Conservation (phyloP, 2,329 filamentous ascomycete genomes). For the Lasiodiplodia hormozganensis region DNA sequence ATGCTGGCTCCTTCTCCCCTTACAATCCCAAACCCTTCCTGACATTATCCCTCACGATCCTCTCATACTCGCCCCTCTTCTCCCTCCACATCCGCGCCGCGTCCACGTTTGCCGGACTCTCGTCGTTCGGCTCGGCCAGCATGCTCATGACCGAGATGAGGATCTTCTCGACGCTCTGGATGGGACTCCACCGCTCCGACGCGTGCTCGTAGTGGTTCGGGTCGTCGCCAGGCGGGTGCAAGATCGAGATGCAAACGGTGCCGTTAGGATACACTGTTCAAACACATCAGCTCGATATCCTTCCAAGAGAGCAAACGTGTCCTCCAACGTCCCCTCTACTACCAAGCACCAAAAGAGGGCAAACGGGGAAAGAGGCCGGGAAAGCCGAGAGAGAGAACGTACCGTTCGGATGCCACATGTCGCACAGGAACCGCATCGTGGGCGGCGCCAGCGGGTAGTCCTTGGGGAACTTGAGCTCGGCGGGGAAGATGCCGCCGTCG, state of each 20-base stretch:
- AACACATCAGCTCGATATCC: not conserved
- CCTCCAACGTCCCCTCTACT: too few relatives aligned
- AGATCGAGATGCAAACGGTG: slow-evolving; percentile 93
- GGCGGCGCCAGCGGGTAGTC: slow-evolving; percentile 90
- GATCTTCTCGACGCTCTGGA: slow-evolving; percentile 95
- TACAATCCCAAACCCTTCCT: slow-evolving; percentile 45
- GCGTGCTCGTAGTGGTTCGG: slow-evolving; percentile 92
- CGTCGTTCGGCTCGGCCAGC: slow-evolving; percentile 90
- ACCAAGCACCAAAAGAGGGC: too few relatives aligned
- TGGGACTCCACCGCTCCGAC: slow-evolving; percentile 89
- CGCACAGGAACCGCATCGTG: slow-evolving; percentile 82
- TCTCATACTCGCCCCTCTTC: slow-evolving; percentile 79
- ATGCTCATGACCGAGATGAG: slow-evolving; percentile 90
- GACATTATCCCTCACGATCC: slow-evolving; percentile 68
- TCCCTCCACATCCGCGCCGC: slow-evolving; percentile 88
- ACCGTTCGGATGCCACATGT: slow-evolving; percentile 94
- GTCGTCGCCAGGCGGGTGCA: slow-evolving; percentile 94
- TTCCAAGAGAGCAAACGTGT: not conserved
- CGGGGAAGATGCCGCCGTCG: slow-evolving; percentile 92
- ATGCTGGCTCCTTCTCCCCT: too few relatives aligned
- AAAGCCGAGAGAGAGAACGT: not conserved
- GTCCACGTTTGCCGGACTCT: slow-evolving; percentile 94
- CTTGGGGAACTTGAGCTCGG: slow-evolving; percentile 79
- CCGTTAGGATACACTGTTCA: slow-evolving; percentile 77
- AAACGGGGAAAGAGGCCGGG: not conserved